phyloP scores from a whole-genome alignment of 192 early-diverging fungal genomes.

The Jimgerdemannia flammicorona region DNA sequence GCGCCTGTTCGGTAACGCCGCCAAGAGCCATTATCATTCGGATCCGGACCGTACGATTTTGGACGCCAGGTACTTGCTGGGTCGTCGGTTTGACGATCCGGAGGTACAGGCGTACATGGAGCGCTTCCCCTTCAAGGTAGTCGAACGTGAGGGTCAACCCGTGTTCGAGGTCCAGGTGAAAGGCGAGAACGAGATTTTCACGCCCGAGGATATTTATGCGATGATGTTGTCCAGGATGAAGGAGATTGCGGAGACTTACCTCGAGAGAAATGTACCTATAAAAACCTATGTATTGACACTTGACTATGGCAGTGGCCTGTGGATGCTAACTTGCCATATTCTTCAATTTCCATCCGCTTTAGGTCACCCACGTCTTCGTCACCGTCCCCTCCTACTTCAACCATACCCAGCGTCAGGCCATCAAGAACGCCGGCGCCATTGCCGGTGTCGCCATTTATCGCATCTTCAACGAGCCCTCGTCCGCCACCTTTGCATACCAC shows the following conservation, averaged over 20 bases:
- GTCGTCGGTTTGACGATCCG: conserved; percentile 84
- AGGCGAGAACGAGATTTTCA: conserved; percentile 82
- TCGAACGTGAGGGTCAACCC: conserved; percentile 80
- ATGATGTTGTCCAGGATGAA: conserved; percentile 96
- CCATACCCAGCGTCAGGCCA: conserved; percentile 84
- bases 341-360: no score
- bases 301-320: no score
- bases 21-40: conserved; percentile 90
- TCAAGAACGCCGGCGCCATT: conserved; percentile 83
- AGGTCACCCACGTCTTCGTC: conserved; percentile 91
- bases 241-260: conserved; percentile 87
- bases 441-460: conserved; percentile 75
- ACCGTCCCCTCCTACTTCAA: conserved; percentile 96
- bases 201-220: conserved; percentile 95
- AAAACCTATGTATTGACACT: no score
- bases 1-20: conserved; percentile 98
- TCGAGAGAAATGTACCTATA: conserved; percentile 35
- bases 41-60: conserved; percentile 92
- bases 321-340: no score
- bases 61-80: conserved; percentile 91
- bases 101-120: conserved; percentile 92
- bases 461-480: conserved; percentile 86
- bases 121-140: conserved; percentile 92
- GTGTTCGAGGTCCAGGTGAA: conserved; percentile 80
- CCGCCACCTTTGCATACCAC: conserved; percentile 83